Base-by-base conservation (phyloP, 78 protist species). In the Speleostelium caveatum region DNA sequence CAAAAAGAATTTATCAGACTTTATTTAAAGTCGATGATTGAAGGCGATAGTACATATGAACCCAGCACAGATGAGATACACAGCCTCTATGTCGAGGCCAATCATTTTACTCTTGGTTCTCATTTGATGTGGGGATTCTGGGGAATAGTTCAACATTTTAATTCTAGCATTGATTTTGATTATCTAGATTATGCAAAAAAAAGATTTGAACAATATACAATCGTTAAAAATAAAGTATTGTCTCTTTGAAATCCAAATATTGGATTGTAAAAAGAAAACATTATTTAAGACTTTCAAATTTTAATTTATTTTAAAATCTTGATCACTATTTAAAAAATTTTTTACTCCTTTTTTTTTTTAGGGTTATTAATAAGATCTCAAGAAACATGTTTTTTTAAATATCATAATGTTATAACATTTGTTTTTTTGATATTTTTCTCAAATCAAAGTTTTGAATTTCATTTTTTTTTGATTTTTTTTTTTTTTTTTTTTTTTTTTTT, bases 51-150 rank as follows among this genome's bases (percentile, higher is more conserved):
- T 17, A 42, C 32, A 30, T 72, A 80, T 56, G 63, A 49, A 65
- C 69, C 75, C 30, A 78, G 56, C n/a, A 58, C 63, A 49, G 55
- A 72, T 16, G 93, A 86, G 35, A 38, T 86, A n/a, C 87, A 86
- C 32, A 36, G 55, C 28, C 59, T 86, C 14, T 86, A 86, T 33
- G 32, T 86, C 0, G 93, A 86, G 58, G 79, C 86, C 24, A 75
- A 75, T 39, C 93, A 86, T 24, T 73, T 73, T 26, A 68, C 86
- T 10, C 51, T 86, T 24, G 93, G 72, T 8, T 62, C 75, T 35
- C 93, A 86, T 65, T 73, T 86, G 24, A 65, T 73, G 77, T 86
- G 93, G 93, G 92, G 73, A 39, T 75, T 75, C 72, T 86, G 93
- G 93, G 79, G 86, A n/a, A 42, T 86, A 22, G 59, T 86, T 32